A percentile compares a stretch with the other conserved stretches of the same genome.
phyloP scores from a whole-genome alignment of 2,329 filamentous ascomycete species.

The Sclerotinia spermophila region DNA sequence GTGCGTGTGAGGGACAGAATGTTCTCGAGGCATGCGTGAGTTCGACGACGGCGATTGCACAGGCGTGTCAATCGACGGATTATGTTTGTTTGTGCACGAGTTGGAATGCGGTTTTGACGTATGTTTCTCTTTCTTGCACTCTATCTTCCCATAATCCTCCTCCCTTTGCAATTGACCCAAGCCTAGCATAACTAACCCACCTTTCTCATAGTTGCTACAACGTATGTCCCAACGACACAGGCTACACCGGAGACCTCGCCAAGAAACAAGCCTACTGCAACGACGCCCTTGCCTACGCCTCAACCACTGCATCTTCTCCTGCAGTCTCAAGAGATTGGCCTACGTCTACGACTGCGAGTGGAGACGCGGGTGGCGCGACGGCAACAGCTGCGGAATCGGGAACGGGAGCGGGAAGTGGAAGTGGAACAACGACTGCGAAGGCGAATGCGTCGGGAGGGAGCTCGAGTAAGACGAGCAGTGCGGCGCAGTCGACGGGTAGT shows the following conservation, averaged over 20 bases:
- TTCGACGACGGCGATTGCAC: slow-evolving; percentile 38
- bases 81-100: slow-evolving; percentile 53
- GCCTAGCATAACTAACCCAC: neutral
- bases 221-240: slow-evolving; percentile 54
- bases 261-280: slow-evolving; percentile 31
- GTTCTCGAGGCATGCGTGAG: slow-evolving; percentile 41
- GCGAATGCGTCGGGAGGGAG: slow-evolving; percentile 15
- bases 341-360: slow-evolving; percentile 15
- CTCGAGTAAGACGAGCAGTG: slow-evolving; percentile 18
- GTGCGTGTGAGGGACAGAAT: slow-evolving; percentile 38
- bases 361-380: neutral
- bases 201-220: slow-evolving; percentile 51
- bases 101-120: slow-evolving; percentile 51
- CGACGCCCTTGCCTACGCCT: slow-evolving; percentile 27
- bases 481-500: slow-evolving; percentile 4
- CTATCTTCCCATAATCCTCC: neutral
- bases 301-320: slow-evolving; percentile 20
- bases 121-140: slow-evolving; percentile 19
- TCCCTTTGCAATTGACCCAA: neutral
- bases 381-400: slow-evolving; percentile 14
- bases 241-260: slow-evolving; percentile 23
- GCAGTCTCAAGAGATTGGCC: slow-evolving; percentile 26
- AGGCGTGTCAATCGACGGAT: slow-evolving; percentile 37
- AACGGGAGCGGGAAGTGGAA: slow-evolving; percentile 7
- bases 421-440: slow-evolving; percentile 11